A percentile compares a stretch with the other conserved stretches of the same genome.
phyloP scores from a whole-genome alignment of 1,284 basidiomycete species.

The Malassezia restricta region DNA sequence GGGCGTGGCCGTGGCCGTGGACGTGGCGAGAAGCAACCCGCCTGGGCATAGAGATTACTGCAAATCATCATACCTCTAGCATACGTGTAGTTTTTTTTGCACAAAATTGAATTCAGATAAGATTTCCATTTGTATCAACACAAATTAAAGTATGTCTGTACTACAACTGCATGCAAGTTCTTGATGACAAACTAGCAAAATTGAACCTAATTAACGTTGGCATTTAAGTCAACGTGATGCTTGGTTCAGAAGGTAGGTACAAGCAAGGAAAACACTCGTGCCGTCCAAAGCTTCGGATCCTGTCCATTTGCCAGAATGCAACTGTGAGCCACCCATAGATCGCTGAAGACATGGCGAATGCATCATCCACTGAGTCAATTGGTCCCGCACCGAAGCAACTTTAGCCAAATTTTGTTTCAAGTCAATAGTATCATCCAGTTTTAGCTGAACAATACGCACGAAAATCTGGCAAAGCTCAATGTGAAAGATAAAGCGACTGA shows the following conservation, averaged over 20 bases:
- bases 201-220: too few relatives aligned
- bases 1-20: constrained; percentile 6
- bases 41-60: constrained; percentile 6
- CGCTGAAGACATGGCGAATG: not conserved
- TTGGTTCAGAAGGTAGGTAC: not conserved
- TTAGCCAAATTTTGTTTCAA: not conserved
- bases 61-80: too few relatives aligned
- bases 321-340: not conserved
- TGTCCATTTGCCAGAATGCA: not conserved
- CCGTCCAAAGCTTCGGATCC: not conserved
- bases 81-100: too few relatives aligned
- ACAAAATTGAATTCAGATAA: too few relatives aligned
- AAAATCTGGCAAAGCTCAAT: constrained; percentile 3
- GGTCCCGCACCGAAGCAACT: not conserved
- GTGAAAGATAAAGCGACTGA: not conserved
- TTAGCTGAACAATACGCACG: not conserved
- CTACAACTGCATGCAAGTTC: too few relatives aligned
- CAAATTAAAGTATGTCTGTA: too few relatives aligned
- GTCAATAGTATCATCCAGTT: not conserved
- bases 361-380: not conserved
- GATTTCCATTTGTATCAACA: too few relatives aligned
- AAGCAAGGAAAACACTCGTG: not conserved
- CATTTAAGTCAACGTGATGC: not conserved
- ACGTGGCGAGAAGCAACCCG: constrained; percentile 2
- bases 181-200: too few relatives aligned